A percentile compares a stretch with the other conserved stretches of the same genome.
Conservation (phyloP, 2,329 filamentous ascomycete genomes). For the Cyphellophora attinorum region DNA sequence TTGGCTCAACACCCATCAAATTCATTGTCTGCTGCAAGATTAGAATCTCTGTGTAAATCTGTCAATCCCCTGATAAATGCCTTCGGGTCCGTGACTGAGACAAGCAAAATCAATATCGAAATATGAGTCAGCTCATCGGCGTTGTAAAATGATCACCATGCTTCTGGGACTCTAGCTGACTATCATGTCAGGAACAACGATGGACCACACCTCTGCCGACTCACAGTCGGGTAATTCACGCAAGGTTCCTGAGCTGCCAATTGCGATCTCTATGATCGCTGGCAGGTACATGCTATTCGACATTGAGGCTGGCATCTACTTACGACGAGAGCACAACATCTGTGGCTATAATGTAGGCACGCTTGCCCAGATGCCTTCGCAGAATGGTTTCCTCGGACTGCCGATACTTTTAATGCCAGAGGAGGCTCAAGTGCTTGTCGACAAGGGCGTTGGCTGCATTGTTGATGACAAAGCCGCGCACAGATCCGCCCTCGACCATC, state of each 20-base stretch:
- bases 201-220: no score
- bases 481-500: conserved; percentile 49
- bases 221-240: neutral
- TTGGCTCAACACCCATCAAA: no score
- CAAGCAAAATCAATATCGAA: conserved; percentile 38
- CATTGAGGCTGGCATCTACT: conserved; percentile 63
- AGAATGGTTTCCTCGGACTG: conserved; percentile 85
- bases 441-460: conserved; percentile 65
- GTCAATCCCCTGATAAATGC: conserved; percentile 74
- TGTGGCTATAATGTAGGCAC: conserved; percentile 80
- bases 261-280: conserved; percentile 72
- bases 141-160: no score
- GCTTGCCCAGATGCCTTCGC: conserved; percentile 83
- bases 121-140: conserved; percentile 24
- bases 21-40: conserved; percentile 51
- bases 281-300: conserved; percentile 86
- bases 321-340: conserved; percentile 73
- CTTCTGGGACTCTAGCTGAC: no score
- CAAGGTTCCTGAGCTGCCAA: conserved; percentile 38
- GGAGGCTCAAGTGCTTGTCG: conserved; percentile 73
- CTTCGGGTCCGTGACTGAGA: conserved; percentile 37
- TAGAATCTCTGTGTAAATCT: conserved; percentile 57
- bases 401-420: conserved; percentile 86
- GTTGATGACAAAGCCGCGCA: conserved; percentile 72
- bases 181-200: no score